These are phyloP conservation scores for Triticum aestivum DNA, from an alignment of 176 grass and related monocot genomes.

Conservation along the genomic window DNA sequence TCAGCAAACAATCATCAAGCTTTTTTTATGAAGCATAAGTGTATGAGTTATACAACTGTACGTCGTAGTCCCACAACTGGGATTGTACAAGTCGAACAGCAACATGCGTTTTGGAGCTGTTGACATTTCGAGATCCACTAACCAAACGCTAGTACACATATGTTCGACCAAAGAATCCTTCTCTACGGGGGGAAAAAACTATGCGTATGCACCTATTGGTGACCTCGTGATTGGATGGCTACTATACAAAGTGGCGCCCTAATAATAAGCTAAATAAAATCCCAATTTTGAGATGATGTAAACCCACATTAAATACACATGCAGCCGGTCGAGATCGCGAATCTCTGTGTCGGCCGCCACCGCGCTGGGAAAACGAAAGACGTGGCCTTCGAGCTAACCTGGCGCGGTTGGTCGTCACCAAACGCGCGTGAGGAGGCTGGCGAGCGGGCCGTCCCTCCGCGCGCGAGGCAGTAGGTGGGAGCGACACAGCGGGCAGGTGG, in stretches of 20 bases:
- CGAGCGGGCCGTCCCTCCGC: not conserved
- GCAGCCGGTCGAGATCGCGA: not conserved
- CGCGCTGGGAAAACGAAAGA: not conserved
- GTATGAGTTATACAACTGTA: no score
- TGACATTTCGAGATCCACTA: not conserved
- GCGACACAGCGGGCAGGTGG: slow-evolving; percentile 67
- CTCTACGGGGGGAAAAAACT: not conserved
- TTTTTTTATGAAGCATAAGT: no score
- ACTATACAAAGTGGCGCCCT: not conserved
- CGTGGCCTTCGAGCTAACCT: not conserved
- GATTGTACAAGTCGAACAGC: not conserved
- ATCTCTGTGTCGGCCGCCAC: not conserved
- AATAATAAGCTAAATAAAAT: slow-evolving; percentile 3
- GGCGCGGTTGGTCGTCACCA: not conserved
- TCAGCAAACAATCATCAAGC: no score
- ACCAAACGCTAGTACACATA: not conserved
- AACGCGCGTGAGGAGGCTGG: slow-evolving; percentile 14
- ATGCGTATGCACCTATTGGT: not conserved
- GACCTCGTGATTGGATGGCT: not conserved
- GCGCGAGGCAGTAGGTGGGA: slow-evolving; percentile 45
- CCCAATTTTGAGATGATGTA: not conserved
- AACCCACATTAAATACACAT: not conserved
- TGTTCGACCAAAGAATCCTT: not conserved
- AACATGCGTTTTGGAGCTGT: not conserved
- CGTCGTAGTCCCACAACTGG: not conserved